Percentiles rank a stretch among this genome's conserved stretches.
phyloP scores from a whole-genome alignment of 2,329 filamentous ascomycete genomes.

The Macrophomina pseudophaseolina region DNA sequence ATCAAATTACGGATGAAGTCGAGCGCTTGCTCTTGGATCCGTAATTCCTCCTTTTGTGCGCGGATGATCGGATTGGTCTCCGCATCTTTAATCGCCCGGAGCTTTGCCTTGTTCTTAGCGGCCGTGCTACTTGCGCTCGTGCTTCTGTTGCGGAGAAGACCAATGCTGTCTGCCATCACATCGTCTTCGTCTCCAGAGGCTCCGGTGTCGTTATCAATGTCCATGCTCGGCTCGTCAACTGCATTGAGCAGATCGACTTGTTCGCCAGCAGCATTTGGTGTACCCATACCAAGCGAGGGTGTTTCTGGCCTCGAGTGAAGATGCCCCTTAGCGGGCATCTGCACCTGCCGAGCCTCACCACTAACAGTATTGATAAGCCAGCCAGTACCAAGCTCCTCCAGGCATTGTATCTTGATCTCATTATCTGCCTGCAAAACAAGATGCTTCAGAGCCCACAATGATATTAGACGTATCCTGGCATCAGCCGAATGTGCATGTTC shows the following conservation, averaged over 20 bases:
- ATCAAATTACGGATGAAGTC: conserved; percentile 91
- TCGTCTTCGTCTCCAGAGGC: conserved; percentile 46
- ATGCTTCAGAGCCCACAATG: conserved; percentile 93
- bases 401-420: conserved; percentile 74
- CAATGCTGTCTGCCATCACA: conserved; percentile 52
- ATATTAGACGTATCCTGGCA: conserved; percentile 79
- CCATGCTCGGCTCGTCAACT: conserved; percentile 48
- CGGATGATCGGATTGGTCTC: conserved; percentile 72
- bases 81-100: conserved; percentile 60
- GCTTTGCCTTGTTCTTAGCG: conserved; percentile 44
- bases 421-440: conserved; percentile 75
- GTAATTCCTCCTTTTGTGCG: conserved; percentile 76
- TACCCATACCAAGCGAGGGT: conserved; percentile 55
- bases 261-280: conserved; percentile 64
- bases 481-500: conserved; percentile 83
- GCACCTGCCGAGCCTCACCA: conserved; percentile 36
- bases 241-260: conserved; percentile 66
- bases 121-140: conserved; percentile 42
- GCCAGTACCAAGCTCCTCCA: conserved; percentile 76
- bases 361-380: conserved; percentile 84
- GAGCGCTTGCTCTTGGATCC: conserved; percentile 88
- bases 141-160: conserved; percentile 32
- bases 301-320: conserved; percentile 32
- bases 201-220: conserved; percentile 45
- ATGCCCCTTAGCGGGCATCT: conserved; percentile 44